Conservation (phyloP, 1,284 basidiomycete genomes). For the Rhodotorula sp. region DNA sequence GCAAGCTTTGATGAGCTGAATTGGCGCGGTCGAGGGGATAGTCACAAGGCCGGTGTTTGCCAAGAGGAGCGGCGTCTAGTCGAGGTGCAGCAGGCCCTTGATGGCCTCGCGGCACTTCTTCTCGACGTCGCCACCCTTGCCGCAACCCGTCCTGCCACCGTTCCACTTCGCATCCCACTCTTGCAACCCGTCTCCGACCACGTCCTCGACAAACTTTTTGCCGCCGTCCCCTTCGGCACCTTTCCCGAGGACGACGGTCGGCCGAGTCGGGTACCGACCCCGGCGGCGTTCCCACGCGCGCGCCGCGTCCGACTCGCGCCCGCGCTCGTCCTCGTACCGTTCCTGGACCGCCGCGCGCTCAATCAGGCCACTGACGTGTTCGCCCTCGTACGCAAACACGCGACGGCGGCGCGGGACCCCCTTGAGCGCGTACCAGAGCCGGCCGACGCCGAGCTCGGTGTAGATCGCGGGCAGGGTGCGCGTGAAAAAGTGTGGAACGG, state of each 20-base stretch:
- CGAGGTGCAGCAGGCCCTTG: constrained; percentile 27
- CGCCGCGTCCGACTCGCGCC: constrained; percentile 15
- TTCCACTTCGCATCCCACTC: constrained; percentile 36
- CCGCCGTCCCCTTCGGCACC: constrained; percentile 10
- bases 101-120: constrained; percentile 23
- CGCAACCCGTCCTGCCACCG: constrained; percentile 20
- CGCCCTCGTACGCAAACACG: constrained; percentile 26
- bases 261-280: constrained; percentile 35
- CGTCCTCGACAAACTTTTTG: constrained; percentile 27
- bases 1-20: too few relatives aligned
- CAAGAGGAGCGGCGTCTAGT: constrained; percentile 8
- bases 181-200: constrained; percentile 32
- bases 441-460: constrained; percentile 28
- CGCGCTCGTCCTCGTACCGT: constrained; percentile 24
- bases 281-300: constrained; percentile 32
- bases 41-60: not conserved
- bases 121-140: constrained; percentile 19
- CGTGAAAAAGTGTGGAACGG: constrained; percentile 26
- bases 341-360: constrained; percentile 35
- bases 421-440: constrained; percentile 22
- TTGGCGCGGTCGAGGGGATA: too few relatives aligned
- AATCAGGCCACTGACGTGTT: constrained; percentile 24
- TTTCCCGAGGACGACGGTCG: constrained; percentile 24
- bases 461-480: constrained; percentile 20
- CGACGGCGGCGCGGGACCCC: constrained; percentile 21